Base-by-base conservation (phyloP, 2,329 filamentous ascomycete genomes). In the Pseudopyrenochaeta lycopersici region DNA sequence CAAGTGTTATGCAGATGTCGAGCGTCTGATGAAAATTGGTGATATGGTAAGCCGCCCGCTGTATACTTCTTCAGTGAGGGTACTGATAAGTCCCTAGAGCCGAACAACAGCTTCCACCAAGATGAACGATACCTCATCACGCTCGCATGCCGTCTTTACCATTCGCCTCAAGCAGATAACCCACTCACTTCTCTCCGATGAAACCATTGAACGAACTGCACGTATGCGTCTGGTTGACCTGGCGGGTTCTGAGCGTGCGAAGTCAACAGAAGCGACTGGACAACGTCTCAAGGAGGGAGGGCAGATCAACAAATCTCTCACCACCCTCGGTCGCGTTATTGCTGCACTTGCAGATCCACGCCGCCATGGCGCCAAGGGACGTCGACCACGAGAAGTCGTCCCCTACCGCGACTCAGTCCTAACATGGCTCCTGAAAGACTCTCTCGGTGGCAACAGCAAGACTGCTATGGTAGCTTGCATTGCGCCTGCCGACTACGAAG, bases 401-500 rank as follows among this genome's bases (percentile, higher is more conserved):
- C 95, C 95, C 4, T 99, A 97, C 76, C 89, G 95, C 60, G 95
- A 99, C 77, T 97, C 92, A 1, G 87, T 90, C 38, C 77, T 90
- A 29, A 90, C 87, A 10, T 90, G 94, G 94, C 84, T 99, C 3
- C 84, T 99, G 60, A 98, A 98, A 75, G 95, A 99, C 76, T 96
- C 91, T 1, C 82, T 99, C 0, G 95, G 95, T 11, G 95, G 95
- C 49, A 99, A 99, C 82, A 94, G 89, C 71, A 99, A 98, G 78
- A 99, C 95, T 9, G 95, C 95, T 58, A 99, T 99, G 95, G 97
- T 99, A 68, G 95, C 95, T 7, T 98, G 95, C 74, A 97, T 99
- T 65, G 89, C 92, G 4, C 95, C 95, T 0, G 89, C 91, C 0
- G 95, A 99, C 78, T 98, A 99, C 72, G 95, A 99, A 52, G 95